Evolutionary conservation across 2,329 filamentous ascomycete species (phyloP).

Genomic region (Ophiosphaerella herpotricha): DNA sequence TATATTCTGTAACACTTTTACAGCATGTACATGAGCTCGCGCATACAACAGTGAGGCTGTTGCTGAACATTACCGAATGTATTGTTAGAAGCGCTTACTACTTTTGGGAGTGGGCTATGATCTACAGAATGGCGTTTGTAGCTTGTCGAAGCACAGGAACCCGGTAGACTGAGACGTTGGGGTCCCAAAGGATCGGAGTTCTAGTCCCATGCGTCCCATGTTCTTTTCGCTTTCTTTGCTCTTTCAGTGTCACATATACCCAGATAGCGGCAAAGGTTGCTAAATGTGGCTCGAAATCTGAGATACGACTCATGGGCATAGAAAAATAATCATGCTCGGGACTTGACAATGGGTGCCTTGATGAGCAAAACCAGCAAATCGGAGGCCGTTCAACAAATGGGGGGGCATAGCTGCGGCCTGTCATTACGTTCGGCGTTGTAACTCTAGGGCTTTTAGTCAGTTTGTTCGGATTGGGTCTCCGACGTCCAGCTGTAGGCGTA

Average conservation of each 20-base stretch:
- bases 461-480: no score
- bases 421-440: neutral
- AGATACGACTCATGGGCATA: constrained; percentile 20
- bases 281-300: constrained; percentile 18
- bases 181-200: neutral
- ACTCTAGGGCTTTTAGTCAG: no score
- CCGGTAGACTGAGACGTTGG: constrained; percentile 2
- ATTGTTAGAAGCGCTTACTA: no score
- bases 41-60: no score
- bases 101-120: no score
- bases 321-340: neutral
- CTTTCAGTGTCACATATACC: constrained; percentile 3
- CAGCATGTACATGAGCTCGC: no score
- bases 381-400: constrained; percentile 16
- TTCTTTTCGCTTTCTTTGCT: constrained; percentile 26
- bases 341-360: neutral
- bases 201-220: constrained; percentile 3
- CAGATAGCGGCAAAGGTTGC: constrained; percentile 9
- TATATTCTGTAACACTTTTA: no score
- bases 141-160: neutral
- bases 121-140: no score
- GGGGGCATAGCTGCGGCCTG: constrained; percentile 4
- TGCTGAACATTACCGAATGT: no score
- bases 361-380: neutral
- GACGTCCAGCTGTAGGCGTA: no score